These are phyloP conservation scores for Flaveria ramosissima DNA, from an alignment of 129 eudicot species.

Conservation along the genomic window DNA sequence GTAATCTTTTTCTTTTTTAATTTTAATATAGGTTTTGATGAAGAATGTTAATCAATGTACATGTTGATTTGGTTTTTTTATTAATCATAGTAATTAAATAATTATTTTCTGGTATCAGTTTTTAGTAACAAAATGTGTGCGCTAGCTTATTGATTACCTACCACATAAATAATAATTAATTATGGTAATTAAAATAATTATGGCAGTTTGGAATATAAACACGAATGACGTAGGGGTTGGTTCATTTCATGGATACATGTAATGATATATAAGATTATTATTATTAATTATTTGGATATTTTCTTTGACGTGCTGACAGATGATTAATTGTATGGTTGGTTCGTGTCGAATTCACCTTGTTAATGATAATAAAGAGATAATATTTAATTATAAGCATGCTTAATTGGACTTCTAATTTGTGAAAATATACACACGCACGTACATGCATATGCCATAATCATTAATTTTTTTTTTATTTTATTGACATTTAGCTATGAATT, in stretches of 20 bases:
- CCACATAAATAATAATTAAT: background rate
- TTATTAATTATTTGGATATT: background rate
- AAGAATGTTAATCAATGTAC: conserved; percentile 11
- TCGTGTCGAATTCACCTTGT: conserved; percentile 13
- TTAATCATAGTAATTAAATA: background rate
- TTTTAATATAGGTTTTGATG: background rate
- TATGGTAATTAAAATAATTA: background rate
- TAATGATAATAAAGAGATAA: background rate
- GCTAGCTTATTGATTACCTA: background rate
- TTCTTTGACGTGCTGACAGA: conserved; percentile 25
- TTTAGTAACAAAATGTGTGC: background rate
- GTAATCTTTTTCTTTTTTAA: background rate
- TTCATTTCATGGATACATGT: conserved; percentile 16
- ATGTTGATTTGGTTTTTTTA: background rate
- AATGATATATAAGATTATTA: background rate
- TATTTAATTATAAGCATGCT: conserved; percentile 5
- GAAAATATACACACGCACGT: conserved; percentile 4
- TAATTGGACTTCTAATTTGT: background rate
- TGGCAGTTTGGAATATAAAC: conserved; percentile 14
- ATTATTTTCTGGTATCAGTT: background rate
- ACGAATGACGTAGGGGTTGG: conserved; percentile 16
- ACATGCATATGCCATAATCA: background rate
- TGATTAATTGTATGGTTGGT: conserved; percentile 5
- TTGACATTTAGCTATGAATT: no score
- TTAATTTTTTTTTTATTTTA: no score